Base-by-base conservation (phyloP, 108 stramenopile genomes). In the Parmales sp. region DNA sequence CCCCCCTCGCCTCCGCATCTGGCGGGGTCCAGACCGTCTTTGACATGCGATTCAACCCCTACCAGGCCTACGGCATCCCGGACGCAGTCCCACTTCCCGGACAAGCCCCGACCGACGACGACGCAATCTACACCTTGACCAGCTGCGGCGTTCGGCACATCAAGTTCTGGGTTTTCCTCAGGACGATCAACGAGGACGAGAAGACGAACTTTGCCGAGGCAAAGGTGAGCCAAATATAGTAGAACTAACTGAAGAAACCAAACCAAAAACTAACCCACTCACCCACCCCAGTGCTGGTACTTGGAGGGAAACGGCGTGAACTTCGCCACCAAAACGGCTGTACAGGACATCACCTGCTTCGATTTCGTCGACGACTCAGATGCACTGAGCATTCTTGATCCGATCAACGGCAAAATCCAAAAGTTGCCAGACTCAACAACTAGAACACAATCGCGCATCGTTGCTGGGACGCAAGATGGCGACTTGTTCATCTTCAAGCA, bases 31-130 rank as follows among this genome's bases (percentile, higher is more conserved):
- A 60, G 29, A 6, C 26, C 29, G 54, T 60, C 3, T 60, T 26
- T 20, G 54, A 60, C 54, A 60, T 60, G 54, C 54, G 54, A 28
- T 60, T 60, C 31, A 60, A 60, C 54, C 54, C 54, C 11, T 60
- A 60, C 54, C 54, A 60, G 54, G 54, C 54, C 54, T 60, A 60
- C 31, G 54, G 54, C 3, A 60, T 60, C 4, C 54, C 54, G 11
- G 54, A 60, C 26, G 36, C 29, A 5, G 31, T 34, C 31, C 54
- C 54, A 11, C 20, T 60, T 11, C 54, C 54, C 28, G 54, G 54
- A 20, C 54, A 60, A 16, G 54, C 54, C 6, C 54, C 54, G 31
- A 60, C 4, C 20, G 54, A 60, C 31, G 54, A 60, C 54, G 54
- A 60, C 31, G 54, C 54, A 4, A 20, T 60, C 3, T 60, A 60